phyloP scores from a whole-genome alignment of 345 rosid species.

The Ricinus communis region DNA sequence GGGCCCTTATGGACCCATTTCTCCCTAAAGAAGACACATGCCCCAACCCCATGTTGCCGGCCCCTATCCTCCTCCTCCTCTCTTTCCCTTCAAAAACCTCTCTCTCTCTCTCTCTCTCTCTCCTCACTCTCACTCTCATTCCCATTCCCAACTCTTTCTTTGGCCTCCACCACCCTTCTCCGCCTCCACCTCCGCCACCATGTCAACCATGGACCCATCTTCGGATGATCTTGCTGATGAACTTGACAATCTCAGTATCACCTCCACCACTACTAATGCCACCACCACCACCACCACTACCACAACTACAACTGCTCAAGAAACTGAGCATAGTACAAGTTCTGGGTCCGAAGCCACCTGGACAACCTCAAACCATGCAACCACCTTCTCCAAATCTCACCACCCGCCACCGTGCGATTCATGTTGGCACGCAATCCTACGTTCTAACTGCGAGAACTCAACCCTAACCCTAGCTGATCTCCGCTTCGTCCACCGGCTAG shows the following conservation, averaged over 20 bases:
- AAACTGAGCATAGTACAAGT: constrained; percentile 39
- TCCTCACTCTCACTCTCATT: neutral
- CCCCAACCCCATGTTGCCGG: constrained; percentile 42
- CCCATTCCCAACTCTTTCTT: too few relatives aligned
- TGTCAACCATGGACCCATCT: constrained; percentile 28
- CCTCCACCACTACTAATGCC: constrained; percentile 30
- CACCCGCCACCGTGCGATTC: constrained; percentile 51
- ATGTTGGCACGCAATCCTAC: constrained; percentile 53
- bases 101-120: neutral
- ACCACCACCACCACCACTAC: constrained; percentile 35
- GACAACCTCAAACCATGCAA: constrained; percentile 22
- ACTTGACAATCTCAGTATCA: constrained; percentile 41
- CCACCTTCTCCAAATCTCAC: constrained; percentile 32
- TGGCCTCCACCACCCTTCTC: too few relatives aligned
- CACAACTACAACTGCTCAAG: constrained; percentile 18
- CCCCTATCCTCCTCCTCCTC: constrained; percentile 11
- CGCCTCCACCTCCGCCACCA: neutral
- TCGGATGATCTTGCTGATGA: constrained; percentile 37
- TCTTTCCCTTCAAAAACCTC: constrained; percentile 19
- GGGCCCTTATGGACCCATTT: constrained; percentile 25
- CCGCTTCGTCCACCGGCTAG: constrained; percentile 63
- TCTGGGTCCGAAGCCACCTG: constrained; percentile 41
- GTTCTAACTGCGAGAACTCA: constrained; percentile 20
- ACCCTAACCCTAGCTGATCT: constrained; percentile 50
- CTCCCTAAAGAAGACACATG: constrained; percentile 33